Base-by-base conservation (phyloP, 257 asterid species). In the Hygrophila difformis region DNA sequence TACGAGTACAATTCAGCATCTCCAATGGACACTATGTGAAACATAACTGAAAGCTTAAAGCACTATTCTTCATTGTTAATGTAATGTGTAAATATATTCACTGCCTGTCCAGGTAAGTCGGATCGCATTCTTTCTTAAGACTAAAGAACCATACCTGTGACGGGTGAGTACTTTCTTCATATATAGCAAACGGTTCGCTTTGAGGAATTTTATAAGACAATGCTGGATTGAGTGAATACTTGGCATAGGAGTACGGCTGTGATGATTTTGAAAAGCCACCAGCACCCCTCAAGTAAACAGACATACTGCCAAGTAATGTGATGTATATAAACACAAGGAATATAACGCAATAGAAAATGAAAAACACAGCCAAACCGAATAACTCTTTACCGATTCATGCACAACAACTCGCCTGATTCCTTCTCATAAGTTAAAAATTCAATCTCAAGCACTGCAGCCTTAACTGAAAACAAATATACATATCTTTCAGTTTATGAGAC, bases 191-290 rank as follows among this genome's bases (percentile, higher is more conserved):
- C 17, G 96, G 94, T 64, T 66, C 79, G 56, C 58, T 57, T 22
- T 70, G 76, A 23, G 94, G 96, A 53, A 82, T 77, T 53, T 63
- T 72, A 52, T 55, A 59, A 55, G 52, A 54, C 33, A 47, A n/a
- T 11, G 72, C 35, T 57, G 64, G 77, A 64, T 55, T 62, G 49
- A 70, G 21, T 9, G 69, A 71, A 60, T 80, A 67, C 33, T 62
- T 75, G 53, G 88, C 65, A 56, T 75, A 77, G 6, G 97, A 79
- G 62, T 66, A 91, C 43, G 87, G 87, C 54, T 80, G 67, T 61
- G 98, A 72, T 55, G 96, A 78, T 59, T 86, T 79, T 22, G 98
- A 91, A 74, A 91, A 91, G 51, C 98, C 98, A 49, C 98, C 98
- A 51, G 93, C 92, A 39, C 96, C 98, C 67, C 96, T 81, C 69